Conservation (phyloP, 306 rosid genomes). For the Cucurbita maxima region DNA sequence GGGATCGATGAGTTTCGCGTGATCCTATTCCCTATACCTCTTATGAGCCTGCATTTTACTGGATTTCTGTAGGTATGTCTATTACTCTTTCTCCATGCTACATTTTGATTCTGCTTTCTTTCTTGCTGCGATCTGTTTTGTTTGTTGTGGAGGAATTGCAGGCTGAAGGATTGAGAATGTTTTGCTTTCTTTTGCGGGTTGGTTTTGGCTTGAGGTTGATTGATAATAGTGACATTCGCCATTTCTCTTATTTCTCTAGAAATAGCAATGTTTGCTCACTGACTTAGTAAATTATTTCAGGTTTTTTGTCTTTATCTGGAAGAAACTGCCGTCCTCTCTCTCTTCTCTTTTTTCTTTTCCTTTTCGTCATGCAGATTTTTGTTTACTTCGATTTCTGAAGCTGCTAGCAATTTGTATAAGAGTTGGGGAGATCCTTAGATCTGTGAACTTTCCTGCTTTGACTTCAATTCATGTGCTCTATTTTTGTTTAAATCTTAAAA, state of each 20-base stretch:
- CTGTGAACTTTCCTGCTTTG: constrained; percentile 1
- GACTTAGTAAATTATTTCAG: neutral
- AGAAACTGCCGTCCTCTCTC: neutral
- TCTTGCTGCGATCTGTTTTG: neutral
- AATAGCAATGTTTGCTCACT: neutral
- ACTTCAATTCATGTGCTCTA: neutral
- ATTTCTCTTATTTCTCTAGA: neutral
- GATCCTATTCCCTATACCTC: neutral
- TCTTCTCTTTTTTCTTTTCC: neutral
- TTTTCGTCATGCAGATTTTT: neutral
- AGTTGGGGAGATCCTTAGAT: neutral
- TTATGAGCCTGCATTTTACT: neutral
- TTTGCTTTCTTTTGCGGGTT: neutral
- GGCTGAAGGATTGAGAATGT: neutral
- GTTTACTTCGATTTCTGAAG: neutral
- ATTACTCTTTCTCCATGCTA: neutral
- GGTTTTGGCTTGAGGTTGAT: neutral
- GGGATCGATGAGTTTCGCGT: constrained; percentile 16
- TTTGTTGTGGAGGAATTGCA: neutral
- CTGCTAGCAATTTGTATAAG: neutral
- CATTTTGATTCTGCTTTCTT: neutral
- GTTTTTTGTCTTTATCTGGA: neutral
- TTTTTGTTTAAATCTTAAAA: neutral
- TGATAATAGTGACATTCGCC: neutral
- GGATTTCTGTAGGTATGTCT: neutral